Base-by-base conservation (phyloP, 2,329 filamentous ascomycete genomes). In the Zymoseptoria tritici region DNA sequence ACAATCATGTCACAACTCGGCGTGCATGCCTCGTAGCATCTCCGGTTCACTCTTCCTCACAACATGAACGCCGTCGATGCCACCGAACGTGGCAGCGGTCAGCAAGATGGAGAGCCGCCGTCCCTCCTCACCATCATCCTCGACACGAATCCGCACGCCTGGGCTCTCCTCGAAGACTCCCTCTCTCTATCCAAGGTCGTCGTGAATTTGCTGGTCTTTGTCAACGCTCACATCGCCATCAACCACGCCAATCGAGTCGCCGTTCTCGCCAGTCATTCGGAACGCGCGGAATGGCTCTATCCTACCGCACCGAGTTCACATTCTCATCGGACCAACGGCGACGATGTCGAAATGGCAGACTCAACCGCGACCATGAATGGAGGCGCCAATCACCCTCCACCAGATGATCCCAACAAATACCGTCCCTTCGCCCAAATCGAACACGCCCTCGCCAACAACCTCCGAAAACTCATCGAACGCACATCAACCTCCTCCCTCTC, bases 61-160 rank as follows among this genome's bases (percentile, higher is more conserved):
- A 59, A 57, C 42, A 88, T 88, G 85, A 85, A 88, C 73, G 80
- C 80, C 57, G 83, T 88, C 67, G 85, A 88, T 74, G 85, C 81
- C 54, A 80, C 79, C 42, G 75, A 77, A 60, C 79, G 79, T 21
- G 49, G 57, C 57, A 75, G 76, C 58, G 64, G 64, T 58, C 64
- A 64, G 20, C 63, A 68, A 36, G 70, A 71, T 16, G 63, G 65
- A 42, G 72, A 81, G 49, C 77, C 83, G 9, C 90, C 94, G 0
- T 96, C 93, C 13, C 86, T 99, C 42, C 85, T 97, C 56, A 88
- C 91, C 67, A 87, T 99, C 70, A 82, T 99, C 70, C 83, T 99
- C 78, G 94, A 99, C 78, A 97, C 93, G 24, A 99, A 99, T 73
- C 94, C 94, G 2, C 89, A 92, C 68, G 92, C 94, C 68, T 96